These are phyloP conservation scores for Colletotrichum trifolii DNA, from an alignment of 2,329 filamentous ascomycete genomes.

Conservation along the genomic window DNA sequence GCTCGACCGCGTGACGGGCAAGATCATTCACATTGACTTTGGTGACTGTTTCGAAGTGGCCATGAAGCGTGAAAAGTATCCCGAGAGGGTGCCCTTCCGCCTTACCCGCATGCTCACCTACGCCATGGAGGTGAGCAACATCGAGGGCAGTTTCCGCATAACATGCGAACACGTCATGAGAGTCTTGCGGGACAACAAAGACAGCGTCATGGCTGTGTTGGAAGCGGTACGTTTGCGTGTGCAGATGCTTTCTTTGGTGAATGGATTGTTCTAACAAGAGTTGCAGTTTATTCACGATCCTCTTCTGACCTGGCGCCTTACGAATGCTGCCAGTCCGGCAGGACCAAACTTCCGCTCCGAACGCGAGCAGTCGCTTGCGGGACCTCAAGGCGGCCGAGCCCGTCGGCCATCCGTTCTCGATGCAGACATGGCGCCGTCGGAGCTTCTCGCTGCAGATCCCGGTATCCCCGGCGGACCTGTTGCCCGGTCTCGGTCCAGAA, in stretches of 20 bases:
- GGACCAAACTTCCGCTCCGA: slow-evolving; percentile 76
- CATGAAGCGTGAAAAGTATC: slow-evolving; percentile 99
- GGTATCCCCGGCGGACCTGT: slow-evolving; percentile 57
- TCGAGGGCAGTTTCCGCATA: slow-evolving; percentile 97
- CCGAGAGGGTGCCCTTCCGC: slow-evolving; percentile 96
- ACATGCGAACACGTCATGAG: slow-evolving; percentile 99
- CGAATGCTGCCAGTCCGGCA: slow-evolving; percentile 69
- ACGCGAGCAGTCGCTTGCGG: slow-evolving; percentile 64
- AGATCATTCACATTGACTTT: slow-evolving; percentile 99
- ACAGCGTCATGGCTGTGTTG: slow-evolving; percentile 96
- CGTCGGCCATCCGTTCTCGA: slow-evolving; percentile 79
- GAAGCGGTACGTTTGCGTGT: slow-evolving; percentile 80
- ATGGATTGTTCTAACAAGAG: slow-evolving; percentile 38
- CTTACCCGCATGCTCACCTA: slow-evolving; percentile 99
- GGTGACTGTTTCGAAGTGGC: slow-evolving; percentile 99
- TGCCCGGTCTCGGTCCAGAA: slow-evolving; percentile 65
- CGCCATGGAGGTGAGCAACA: slow-evolving; percentile 99
- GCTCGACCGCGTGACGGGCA: slow-evolving; percentile 94
- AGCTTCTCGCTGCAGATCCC: slow-evolving; percentile 60
- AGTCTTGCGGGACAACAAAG: slow-evolving; percentile 95
- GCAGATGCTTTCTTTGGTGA: slow-evolving; percentile 8
- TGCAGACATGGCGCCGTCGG: slow-evolving; percentile 67
- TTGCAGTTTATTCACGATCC: slow-evolving; percentile 96
- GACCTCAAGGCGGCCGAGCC: slow-evolving; percentile 60
- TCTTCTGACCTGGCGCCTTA: slow-evolving; percentile 96